Conservation (phyloP, 2,329 filamentous ascomycete genomes). For the Nannizzia gypsea region DNA sequence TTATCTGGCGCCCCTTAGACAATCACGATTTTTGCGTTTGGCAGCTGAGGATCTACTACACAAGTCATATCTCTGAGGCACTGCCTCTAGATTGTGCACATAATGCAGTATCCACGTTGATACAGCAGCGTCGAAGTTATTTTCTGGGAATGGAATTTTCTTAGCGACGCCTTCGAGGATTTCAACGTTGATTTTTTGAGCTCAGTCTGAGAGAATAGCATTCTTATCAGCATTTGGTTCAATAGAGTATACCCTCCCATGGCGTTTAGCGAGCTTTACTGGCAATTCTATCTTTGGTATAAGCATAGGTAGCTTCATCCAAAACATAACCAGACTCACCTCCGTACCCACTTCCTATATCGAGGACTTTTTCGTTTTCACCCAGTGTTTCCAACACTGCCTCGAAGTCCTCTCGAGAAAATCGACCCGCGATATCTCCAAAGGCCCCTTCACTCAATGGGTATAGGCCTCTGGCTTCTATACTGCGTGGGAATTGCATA, state of each 20-base stretch:
- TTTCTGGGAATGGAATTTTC: constrained; percentile 5
- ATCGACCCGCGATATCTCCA: not conserved
- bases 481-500: not conserved
- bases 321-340: not conserved
- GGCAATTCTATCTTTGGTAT: not conserved
- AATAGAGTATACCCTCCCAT: not conserved
- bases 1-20: constrained; percentile 8
- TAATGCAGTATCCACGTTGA: constrained; percentile 5
- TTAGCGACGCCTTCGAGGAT: not conserved
- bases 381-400: not conserved
- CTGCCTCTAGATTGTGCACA: constrained; percentile 1
- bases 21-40: constrained; percentile 5
- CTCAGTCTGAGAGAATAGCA: not conserved
- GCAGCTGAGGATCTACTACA: constrained; percentile 1
- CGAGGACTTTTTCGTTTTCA: not conserved
- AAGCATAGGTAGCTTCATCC: not conserved
- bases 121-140: constrained; percentile 7
- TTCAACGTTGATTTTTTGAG: not conserved
- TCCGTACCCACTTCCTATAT: not conserved
- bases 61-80: constrained; percentile 5
- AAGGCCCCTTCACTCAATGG: not conserved
- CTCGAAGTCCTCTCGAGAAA: not conserved
- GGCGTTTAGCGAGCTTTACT: not conserved
- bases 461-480: not conserved
- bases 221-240: not conserved